Percentiles rank a stretch among this genome's conserved stretches.
Evolutionary conservation across 1,284 basidiomycete species (phyloP).

Genomic region (Volvariella surrecta): DNA sequence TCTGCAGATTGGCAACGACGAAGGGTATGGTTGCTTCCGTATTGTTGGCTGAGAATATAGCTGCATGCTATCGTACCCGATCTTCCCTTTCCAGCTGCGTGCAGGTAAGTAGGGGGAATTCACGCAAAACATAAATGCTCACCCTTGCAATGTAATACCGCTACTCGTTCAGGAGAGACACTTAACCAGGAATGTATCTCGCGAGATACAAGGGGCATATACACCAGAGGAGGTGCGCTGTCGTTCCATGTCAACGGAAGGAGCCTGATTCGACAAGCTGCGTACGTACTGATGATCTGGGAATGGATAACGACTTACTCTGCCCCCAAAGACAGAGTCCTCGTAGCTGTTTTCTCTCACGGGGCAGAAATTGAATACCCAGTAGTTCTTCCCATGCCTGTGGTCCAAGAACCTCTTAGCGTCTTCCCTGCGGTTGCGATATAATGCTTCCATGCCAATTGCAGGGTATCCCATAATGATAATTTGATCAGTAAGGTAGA

Average conservation of each 20-base stretch:
- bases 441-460: constrained; percentile 69
- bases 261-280: neutral
- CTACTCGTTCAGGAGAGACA: constrained; percentile 60
- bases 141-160: constrained; percentile 89
- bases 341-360: constrained; percentile 67
- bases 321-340: constrained; percentile 48
- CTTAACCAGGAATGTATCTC: constrained; percentile 78
- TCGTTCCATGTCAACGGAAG: constrained; percentile 5
- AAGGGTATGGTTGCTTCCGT: constrained; percentile 27
- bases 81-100: constrained; percentile 68
- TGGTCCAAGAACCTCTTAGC: constrained; percentile 72
- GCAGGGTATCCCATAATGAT: constrained; percentile 92
- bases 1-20: constrained; percentile 27
- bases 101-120: neutral
- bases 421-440: constrained; percentile 75
- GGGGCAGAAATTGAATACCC: constrained; percentile 84
- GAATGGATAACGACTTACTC: constrained; percentile 82
- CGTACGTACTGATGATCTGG: constrained; percentile 76
- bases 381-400: constrained; percentile 69
- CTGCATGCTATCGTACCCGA: constrained; percentile 78
- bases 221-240: constrained; percentile 76
- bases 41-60: constrained; percentile 57
- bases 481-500: constrained; percentile 75
- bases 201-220: constrained; percentile 68
- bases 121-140: constrained; percentile 2